Conservation (phyloP, 306 rosid genomes). For the Vachellia collinsii region DNA sequence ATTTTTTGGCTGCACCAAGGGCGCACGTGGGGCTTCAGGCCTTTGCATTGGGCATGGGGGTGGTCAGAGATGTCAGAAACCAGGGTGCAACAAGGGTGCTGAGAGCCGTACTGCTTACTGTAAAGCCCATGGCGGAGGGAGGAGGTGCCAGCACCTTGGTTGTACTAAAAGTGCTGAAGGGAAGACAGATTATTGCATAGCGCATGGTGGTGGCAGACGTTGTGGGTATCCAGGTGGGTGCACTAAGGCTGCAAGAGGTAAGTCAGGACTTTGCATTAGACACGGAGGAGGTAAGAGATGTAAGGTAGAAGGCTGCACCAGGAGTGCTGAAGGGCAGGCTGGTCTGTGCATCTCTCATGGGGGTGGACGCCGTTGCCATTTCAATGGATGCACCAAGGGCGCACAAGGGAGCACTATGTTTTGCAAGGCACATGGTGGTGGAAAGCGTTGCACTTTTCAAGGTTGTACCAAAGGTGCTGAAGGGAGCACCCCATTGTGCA, state of each 20-base stretch:
- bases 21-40: slow-evolving; percentile 85
- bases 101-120: slow-evolving; percentile 98
- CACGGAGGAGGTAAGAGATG: slow-evolving; percentile 99
- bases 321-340: slow-evolving; percentile 98
- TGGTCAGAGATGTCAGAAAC: slow-evolving; percentile 97
- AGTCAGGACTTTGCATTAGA: slow-evolving; percentile 95
- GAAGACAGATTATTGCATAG: slow-evolving; percentile 93
- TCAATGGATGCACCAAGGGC: slow-evolving; percentile 70
- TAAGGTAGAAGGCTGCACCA: slow-evolving; percentile 70
- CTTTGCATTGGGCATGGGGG: slow-evolving; percentile 99
- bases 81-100: slow-evolving; percentile 96
- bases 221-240: slow-evolving; percentile 81
- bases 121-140: slow-evolving; percentile 99
- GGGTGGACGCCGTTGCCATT: slow-evolving; percentile 96
- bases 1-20: slow-evolving; percentile 60
- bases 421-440: slow-evolving; percentile 99
- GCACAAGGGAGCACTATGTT: slow-evolving; percentile 95
- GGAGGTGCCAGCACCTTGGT: slow-evolving; percentile 84
- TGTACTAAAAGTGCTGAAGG: slow-evolving; percentile 99
- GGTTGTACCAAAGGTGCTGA: slow-evolving; percentile 98
- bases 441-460: slow-evolving; percentile 87
- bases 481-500: slow-evolving; percentile 98
- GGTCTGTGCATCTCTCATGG: slow-evolving; percentile 98
- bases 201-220: slow-evolving; percentile 94
- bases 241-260: slow-evolving; percentile 91